These are phyloP conservation scores for Neoboletus magnificus DNA, from an alignment of 768 basidiomycete species.

Conservation along the genomic window DNA sequence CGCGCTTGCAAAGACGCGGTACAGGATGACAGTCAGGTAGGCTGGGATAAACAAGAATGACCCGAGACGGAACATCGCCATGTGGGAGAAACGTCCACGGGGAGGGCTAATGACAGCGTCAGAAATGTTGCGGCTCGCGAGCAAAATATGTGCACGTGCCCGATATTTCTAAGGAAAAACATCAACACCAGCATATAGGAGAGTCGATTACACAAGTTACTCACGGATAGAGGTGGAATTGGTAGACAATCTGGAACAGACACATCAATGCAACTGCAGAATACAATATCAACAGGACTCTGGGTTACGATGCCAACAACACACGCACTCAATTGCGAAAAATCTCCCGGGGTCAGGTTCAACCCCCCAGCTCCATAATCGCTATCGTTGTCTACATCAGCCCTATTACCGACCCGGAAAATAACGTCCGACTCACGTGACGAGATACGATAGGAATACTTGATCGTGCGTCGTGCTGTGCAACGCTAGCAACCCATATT, in stretches of 20 bases:
- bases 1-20: constrained; percentile 67
- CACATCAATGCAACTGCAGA: constrained; percentile 86
- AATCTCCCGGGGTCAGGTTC: constrained; percentile 87
- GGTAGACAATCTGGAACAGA: constrained; percentile 88
- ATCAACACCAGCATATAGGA: not conserved
- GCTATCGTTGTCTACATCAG: constrained; percentile 36
- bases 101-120: constrained; percentile 53
- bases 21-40: constrained; percentile 76
- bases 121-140: constrained; percentile 2
- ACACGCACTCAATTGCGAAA: constrained; percentile 79
- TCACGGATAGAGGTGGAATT: constrained; percentile 88
- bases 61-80: constrained; percentile 89
- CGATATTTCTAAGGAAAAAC: constrained; percentile 51
- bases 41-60: constrained; percentile 85
- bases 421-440: constrained; percentile 32
- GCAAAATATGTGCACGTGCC: constrained; percentile 36
- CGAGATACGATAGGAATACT: constrained; percentile 87
- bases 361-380: constrained; percentile 85
- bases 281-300: not conserved
- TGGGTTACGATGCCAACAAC: not conserved
- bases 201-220: constrained; percentile 25
- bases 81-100: constrained; percentile 75
- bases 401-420: not conserved
- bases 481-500: constrained; percentile 86
- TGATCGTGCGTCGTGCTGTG: constrained; percentile 91